Evolutionary conservation across 257 asterid species (phyloP).

Genomic region (Primulina tabacum): DNA sequence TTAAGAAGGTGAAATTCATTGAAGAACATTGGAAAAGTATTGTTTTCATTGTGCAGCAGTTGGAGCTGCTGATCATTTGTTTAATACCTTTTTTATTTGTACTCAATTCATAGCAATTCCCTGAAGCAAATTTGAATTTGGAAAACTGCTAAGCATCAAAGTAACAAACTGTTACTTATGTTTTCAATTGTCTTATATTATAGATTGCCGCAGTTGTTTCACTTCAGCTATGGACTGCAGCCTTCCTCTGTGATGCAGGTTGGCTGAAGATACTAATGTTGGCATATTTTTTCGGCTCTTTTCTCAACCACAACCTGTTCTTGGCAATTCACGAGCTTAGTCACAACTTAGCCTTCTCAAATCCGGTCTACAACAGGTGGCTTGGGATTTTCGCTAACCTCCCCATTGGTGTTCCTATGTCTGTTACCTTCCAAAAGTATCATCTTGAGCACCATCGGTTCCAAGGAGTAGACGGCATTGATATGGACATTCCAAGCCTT

Average conservation of each 20-base stretch:
- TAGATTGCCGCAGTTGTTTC: conserved; percentile 74
- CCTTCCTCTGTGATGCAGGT: conserved; percentile 49
- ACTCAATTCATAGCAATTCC: background rate
- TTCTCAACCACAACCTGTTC: conserved; percentile 95
- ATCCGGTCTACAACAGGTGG: conserved; percentile 80
- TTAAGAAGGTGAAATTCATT: background rate
- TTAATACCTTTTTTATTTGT: background rate
- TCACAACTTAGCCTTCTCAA: conserved; percentile 91
- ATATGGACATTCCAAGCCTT: conserved; percentile 80
- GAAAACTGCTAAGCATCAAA: background rate
- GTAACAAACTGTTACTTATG: conserved; percentile 4
- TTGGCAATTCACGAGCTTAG: conserved; percentile 91
- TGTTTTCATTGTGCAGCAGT: background rate
- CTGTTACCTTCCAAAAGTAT: conserved; percentile 91
- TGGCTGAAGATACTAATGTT: conserved; percentile 68
- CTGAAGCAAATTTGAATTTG: background rate
- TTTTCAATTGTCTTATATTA: conserved; percentile 7
- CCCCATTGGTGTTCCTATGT: conserved; percentile 94
- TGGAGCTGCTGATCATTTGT: background rate
- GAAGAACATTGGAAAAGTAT: background rate
- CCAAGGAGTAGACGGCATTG: conserved; percentile 95
- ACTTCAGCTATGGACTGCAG: conserved; percentile 91
- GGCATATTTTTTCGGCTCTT: conserved; percentile 86
- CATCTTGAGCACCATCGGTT: conserved; percentile 96
- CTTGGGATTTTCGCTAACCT: conserved; percentile 92